Conservation (phyloP, 768 basidiomycete genomes). For the Tricholoma matsutake region DNA sequence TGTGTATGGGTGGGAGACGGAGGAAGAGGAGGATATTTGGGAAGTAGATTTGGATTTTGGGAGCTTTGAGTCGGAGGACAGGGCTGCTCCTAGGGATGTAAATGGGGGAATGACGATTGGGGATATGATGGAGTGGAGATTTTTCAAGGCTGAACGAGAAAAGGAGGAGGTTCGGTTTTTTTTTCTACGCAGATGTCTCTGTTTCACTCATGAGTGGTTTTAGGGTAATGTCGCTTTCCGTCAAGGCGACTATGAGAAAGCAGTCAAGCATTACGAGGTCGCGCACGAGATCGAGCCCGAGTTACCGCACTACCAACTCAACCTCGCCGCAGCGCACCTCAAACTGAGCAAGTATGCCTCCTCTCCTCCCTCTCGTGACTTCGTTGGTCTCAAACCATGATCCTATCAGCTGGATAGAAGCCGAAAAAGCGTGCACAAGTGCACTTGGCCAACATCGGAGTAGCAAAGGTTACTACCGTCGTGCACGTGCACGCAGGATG, state of each 20-base stretch:
- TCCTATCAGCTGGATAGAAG: slow-evolving; percentile 59
- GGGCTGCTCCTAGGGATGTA: slow-evolving; percentile 20
- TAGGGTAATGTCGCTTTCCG: slow-evolving; percentile 73
- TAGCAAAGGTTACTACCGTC: slow-evolving; percentile 67
- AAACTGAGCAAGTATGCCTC: slow-evolving; percentile 62
- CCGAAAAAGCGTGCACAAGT: slow-evolving; percentile 65
- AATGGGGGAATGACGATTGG: slow-evolving; percentile 61
- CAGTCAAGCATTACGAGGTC: slow-evolving; percentile 55
- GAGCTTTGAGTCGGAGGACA: slow-evolving; percentile 46
- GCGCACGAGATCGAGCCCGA: slow-evolving; percentile 69
- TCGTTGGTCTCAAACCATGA: slow-evolving; percentile 3
- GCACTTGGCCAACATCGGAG: slow-evolving; percentile 64
- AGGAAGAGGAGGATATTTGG: slow-evolving; percentile 77
- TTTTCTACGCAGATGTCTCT: slow-evolving; percentile 1
- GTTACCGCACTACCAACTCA: slow-evolving; percentile 72
- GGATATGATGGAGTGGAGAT: slow-evolving; percentile 75
- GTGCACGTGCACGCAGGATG: slow-evolving; percentile 66
- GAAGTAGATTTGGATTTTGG: slow-evolving; percentile 68
- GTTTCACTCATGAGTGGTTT: neutral
- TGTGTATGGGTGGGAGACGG: slow-evolving; percentile 70
- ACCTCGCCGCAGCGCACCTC: slow-evolving; percentile 71
- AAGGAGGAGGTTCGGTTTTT: slow-evolving; percentile 55
- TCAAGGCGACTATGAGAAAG: slow-evolving; percentile 51
- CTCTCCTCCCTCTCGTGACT: slow-evolving; percentile 1
- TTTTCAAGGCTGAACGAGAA: slow-evolving; percentile 63